A percentile compares a stretch with the other conserved stretches of the same genome.
Conservation (phyloP, 805 yeast genomes). For the Myxozyma udenii region DNA sequence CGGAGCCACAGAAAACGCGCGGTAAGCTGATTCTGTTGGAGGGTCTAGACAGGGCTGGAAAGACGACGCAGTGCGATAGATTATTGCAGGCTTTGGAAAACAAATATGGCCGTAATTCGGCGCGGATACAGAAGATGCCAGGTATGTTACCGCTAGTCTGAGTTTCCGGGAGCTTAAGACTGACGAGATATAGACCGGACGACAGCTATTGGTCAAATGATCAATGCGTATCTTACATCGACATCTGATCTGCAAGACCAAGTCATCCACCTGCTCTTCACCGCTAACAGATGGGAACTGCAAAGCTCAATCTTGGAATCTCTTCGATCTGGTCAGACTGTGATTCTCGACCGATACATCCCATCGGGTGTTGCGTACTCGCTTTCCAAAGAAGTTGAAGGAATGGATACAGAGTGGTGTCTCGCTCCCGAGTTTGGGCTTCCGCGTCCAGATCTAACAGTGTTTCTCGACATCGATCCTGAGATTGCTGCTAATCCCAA, state of each 20-base stretch:
- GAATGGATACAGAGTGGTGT: slow-evolving; percentile 73
- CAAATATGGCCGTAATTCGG: slow-evolving; percentile 37
- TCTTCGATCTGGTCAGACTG: slow-evolving; percentile 52
- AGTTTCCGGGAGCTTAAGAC: no score
- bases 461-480: slow-evolving; percentile 66
- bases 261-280: slow-evolving; percentile 79
- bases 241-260: slow-evolving; percentile 61
- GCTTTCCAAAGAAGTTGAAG: slow-evolving; percentile 60
- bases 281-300: slow-evolving; percentile 94
- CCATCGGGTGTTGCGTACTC: slow-evolving; percentile 94
- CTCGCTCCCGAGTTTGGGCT: slow-evolving; percentile 75
- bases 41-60: slow-evolving; percentile 94
- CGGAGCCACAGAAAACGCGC: no score
- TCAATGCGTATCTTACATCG: slow-evolving; percentile 62
- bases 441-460: slow-evolving; percentile 78
- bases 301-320: slow-evolving; percentile 46
- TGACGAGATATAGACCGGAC: slow-evolving; percentile 60
- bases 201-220: slow-evolving; percentile 75
- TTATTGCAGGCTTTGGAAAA: slow-evolving; percentile 38
- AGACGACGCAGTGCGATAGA: slow-evolving; percentile 70
- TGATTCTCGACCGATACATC: slow-evolving; percentile 81
- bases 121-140: slow-evolving; percentile 72
- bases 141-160: slow-evolving; percentile 7
- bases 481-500: slow-evolving; percentile 35
- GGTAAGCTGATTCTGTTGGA: slow-evolving; percentile 81